phyloP scores from a whole-genome alignment of 441 rosid species.

The Populus hybrid region DNA sequence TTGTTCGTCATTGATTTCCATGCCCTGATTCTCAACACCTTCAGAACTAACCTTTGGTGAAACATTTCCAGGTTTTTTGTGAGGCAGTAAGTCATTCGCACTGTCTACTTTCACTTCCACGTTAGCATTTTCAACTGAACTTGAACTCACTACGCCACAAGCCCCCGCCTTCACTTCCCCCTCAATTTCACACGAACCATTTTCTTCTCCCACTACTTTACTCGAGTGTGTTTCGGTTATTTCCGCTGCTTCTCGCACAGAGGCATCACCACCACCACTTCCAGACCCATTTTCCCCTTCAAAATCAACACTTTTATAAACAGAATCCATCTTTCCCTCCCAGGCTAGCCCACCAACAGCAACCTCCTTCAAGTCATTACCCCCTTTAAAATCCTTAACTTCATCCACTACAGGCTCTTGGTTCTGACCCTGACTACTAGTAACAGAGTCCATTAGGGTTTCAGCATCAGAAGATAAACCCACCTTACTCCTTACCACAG shows the following conservation, averaged over 20 bases:
- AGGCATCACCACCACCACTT: slow-evolving; percentile 5
- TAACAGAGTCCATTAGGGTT: slow-evolving; percentile 34
- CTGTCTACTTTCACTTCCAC: too few species aligned
- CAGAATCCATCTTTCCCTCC: slow-evolving; percentile 26
- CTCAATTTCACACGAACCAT: slow-evolving; percentile 8
- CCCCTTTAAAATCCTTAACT: slow-evolving; percentile 18
- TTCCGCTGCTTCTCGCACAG: background rate
- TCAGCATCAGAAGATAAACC: slow-evolving; percentile 21
- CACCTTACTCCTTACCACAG: background rate
- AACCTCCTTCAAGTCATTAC: slow-evolving; percentile 7
- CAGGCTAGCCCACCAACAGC: slow-evolving; percentile 9
- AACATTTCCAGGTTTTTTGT: background rate
- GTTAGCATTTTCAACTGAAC: background rate
- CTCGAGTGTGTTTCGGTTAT: slow-evolving; percentile 5
- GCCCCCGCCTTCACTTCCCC: slow-evolving; percentile 7
- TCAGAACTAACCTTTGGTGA: slow-evolving; percentile 4
- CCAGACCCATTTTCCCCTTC: slow-evolving; percentile 21
- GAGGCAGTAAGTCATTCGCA: background rate
- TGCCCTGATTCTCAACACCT: slow-evolving; percentile 13
- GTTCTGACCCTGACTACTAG: slow-evolving; percentile 15
- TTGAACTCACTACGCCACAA: background rate
- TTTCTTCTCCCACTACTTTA: slow-evolving; percentile 1
- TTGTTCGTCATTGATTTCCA: slow-evolving; percentile 21
- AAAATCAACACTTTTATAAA: slow-evolving; percentile 28
- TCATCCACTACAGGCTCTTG: slow-evolving; percentile 16